A percentile compares a stretch with the other conserved stretches of the same genome.
phyloP scores from a whole-genome alignment of 2,329 filamentous ascomycete genomes.

The Ceratocystis lukuohia region DNA sequence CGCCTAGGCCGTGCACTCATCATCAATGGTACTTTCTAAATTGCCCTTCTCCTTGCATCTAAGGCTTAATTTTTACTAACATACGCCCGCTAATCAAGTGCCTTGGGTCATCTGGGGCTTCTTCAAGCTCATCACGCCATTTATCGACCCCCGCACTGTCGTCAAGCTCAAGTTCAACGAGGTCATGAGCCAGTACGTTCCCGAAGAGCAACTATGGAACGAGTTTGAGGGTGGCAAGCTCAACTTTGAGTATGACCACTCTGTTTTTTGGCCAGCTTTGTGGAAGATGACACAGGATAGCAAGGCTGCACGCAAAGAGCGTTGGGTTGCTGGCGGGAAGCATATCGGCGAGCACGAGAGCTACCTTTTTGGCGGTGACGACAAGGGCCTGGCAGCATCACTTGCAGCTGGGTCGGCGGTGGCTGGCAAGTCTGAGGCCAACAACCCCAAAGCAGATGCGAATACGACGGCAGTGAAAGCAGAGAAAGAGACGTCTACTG shows the following conservation, averaged over 20 bases:
- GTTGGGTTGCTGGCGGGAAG: conserved; percentile 73
- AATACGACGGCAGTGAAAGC: background rate
- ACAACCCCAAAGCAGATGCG: conserved; percentile 12
- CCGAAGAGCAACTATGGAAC: conserved; percentile 68
- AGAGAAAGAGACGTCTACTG: conserved; percentile 15
- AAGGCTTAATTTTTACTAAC: conserved; percentile 15
- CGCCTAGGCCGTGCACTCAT: conserved; percentile 77
- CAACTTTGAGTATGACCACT: conserved; percentile 84
- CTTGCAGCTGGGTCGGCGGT: conserved; percentile 14
- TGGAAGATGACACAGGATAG: conserved; percentile 55
- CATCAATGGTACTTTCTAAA: conserved; percentile 55
- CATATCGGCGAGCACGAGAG: conserved; percentile 74
- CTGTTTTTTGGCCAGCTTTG: conserved; percentile 77
- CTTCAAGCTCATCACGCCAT: conserved; percentile 90
- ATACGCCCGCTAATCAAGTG: conserved; percentile 36
- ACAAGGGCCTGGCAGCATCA: conserved; percentile 17
- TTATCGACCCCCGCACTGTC: conserved; percentile 87
- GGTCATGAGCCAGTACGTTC: conserved; percentile 70
- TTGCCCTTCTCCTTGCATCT: background rate
- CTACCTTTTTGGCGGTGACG: conserved; percentile 57
- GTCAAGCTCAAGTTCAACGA: conserved; percentile 98
- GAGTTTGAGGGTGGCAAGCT: conserved; percentile 61
- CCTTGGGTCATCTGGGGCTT: conserved; percentile 87
- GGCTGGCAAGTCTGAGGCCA: conserved; percentile 14
- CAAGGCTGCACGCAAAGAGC: conserved; percentile 45